Conservation (phyloP, 73 alveolate species). For the Chromera velia region DNA sequence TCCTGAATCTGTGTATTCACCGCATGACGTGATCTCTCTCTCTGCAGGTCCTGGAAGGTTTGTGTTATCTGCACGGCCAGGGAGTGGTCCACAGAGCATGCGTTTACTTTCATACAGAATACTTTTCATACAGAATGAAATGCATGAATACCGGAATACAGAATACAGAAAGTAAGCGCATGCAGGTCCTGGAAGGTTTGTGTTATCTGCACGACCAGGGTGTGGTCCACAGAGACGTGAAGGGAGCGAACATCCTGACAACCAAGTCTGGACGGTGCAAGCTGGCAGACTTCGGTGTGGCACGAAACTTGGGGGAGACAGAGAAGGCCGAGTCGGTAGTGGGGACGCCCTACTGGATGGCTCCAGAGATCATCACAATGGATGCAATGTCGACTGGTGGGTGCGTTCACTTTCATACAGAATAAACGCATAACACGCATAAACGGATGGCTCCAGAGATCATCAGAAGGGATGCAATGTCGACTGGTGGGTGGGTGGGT, state of each 20-base stretch:
- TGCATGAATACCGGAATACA: not conserved
- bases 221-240: slow-evolving; percentile 59
- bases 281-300: slow-evolving; percentile 65
- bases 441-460: slow-evolving; percentile 74
- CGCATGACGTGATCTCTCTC: too few relatives aligned
- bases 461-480: slow-evolving; percentile 28
- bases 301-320: slow-evolving; percentile 19
- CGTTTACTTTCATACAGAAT: too few relatives aligned
- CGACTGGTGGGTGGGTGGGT: too few relatives aligned
- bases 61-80: slow-evolving; percentile 51
- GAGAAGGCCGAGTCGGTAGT: slow-evolving; percentile 53
- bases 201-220: slow-evolving; percentile 59
- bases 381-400: slow-evolving; percentile 2
- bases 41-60: slow-evolving; percentile 53
- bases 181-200: slow-evolving; percentile 64
- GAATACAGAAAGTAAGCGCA: not conserved
- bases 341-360: slow-evolving; percentile 75
- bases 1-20: too few relatives aligned
- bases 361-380: slow-evolving; percentile 60
- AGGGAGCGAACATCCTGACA: slow-evolving; percentile 63
- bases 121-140: too few relatives aligned
- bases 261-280: slow-evolving; percentile 54
- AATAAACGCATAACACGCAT: too few relatives aligned
- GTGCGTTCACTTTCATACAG: too few relatives aligned
- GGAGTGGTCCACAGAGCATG: too few relatives aligned